Conservation (phyloP, 371 early-diverging fungal genomes). For the Mucor velutinosus region DNA sequence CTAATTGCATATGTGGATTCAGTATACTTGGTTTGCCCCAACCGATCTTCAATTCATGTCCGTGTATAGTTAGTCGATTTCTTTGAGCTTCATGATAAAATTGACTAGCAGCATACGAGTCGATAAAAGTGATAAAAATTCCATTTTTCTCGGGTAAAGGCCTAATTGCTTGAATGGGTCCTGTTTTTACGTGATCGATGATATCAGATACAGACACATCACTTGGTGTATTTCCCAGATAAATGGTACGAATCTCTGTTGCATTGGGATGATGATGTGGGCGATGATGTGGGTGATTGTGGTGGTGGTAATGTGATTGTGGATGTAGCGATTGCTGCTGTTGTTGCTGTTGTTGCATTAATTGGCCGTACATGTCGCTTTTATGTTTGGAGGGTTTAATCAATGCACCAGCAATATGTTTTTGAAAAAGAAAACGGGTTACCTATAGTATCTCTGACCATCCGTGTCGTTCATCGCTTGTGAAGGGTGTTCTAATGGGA, state of each 20-base stretch:
- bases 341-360: background rate
- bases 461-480: background rate
- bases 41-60: slow-evolving; percentile 68
- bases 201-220: slow-evolving; percentile 69
- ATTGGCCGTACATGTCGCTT: slow-evolving; percentile 18
- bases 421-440: background rate
- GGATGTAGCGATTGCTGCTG: background rate
- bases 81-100: slow-evolving; percentile 57
- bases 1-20: slow-evolving; percentile 53
- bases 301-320: background rate
- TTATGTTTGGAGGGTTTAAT: background rate
- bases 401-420: background rate
- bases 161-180: slow-evolving; percentile 73
- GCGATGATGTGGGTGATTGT: background rate
- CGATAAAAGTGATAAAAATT: slow-evolving; percentile 80
- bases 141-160: slow-evolving; percentile 81
- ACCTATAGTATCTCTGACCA: slow-evolving; percentile 5
- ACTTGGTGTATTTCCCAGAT: slow-evolving; percentile 74
- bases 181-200: slow-evolving; percentile 74
- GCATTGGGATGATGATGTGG: background rate
- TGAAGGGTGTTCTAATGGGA: background rate
- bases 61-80: slow-evolving; percentile 42
- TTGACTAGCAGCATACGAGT: slow-evolving; percentile 62
- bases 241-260: slow-evolving; percentile 64
- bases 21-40: slow-evolving; percentile 77